Percentiles rank a stretch among this genome's conserved stretches.
Conservation (phyloP, 306 rosid genomes). For the Aeschynomene evenia region DNA sequence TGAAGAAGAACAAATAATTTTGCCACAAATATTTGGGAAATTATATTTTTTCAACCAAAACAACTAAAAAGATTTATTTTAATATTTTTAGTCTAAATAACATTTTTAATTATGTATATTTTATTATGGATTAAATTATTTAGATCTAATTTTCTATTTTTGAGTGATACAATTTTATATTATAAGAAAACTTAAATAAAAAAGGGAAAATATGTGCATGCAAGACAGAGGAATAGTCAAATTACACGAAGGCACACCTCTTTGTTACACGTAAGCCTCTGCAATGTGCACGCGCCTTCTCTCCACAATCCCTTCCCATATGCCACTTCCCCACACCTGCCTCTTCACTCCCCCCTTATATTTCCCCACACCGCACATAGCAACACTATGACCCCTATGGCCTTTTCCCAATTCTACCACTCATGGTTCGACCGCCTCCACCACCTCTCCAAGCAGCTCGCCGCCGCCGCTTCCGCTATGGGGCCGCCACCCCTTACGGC, state of each 20-base stretch:
- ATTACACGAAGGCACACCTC: neutral
- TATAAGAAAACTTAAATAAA: no score
- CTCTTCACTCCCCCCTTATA: neutral
- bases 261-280: slow-evolving; percentile 22
- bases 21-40: no score
- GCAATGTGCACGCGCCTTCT: slow-evolving; percentile 4
- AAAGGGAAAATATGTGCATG: neutral
- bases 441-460: slow-evolving; percentile 44
- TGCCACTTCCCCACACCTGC: neutral
- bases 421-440: slow-evolving; percentile 57
- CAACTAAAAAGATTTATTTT: no score
- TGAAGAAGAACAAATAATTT: no score
- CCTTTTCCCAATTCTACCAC: slow-evolving; percentile 51
- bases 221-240: neutral
- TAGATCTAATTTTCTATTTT: no score
- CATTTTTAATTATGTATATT: no score
- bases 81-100: no score
- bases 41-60: no score
- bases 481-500: slow-evolving; percentile 25
- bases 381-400: neutral
- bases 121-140: no score
- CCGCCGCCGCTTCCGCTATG: neutral
- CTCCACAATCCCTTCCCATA: neutral
- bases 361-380: neutral
- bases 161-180: no score